phyloP scores from a whole-genome alignment of 306 rosid species.

The Cicer arietinum region DNA sequence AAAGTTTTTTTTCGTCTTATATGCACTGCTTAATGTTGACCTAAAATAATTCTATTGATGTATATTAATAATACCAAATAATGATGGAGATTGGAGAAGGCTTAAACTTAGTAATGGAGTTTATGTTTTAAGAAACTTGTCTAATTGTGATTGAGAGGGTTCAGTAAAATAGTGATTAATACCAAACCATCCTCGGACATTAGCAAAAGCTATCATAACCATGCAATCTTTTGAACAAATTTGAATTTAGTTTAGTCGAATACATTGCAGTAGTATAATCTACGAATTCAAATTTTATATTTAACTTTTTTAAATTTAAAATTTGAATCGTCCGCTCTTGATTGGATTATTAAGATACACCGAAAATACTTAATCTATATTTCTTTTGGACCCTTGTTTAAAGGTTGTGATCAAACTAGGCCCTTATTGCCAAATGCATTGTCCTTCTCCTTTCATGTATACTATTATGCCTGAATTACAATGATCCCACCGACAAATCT shows the following conservation, averaged over 20 bases:
- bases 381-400: conserved; percentile 36
- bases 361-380: too few species aligned
- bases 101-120: not conserved
- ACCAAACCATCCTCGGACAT: conserved; percentile 9
- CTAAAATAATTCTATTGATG: not conserved
- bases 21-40: not conserved
- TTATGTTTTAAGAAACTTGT: conserved; percentile 4
- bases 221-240: conserved; percentile 34
- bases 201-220: not conserved
- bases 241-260: too few species aligned
- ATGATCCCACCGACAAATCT: conserved; percentile 45
- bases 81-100: not conserved
- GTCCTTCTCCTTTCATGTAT: conserved; percentile 37
- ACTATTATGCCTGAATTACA: conserved; percentile 21
- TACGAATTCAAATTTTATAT: too few species aligned
- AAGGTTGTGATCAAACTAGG: conserved; percentile 14
- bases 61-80: not conserved
- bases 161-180: conserved; percentile 36
- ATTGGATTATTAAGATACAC: too few species aligned
- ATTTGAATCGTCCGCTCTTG: too few species aligned
- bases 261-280: too few species aligned
- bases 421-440: conserved; percentile 34
- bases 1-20: too few species aligned
- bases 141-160: not conserved
- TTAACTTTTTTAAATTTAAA: too few species aligned